Conservation (phyloP, 768 basidiomycete genomes). For the Harrya chromipes region DNA sequence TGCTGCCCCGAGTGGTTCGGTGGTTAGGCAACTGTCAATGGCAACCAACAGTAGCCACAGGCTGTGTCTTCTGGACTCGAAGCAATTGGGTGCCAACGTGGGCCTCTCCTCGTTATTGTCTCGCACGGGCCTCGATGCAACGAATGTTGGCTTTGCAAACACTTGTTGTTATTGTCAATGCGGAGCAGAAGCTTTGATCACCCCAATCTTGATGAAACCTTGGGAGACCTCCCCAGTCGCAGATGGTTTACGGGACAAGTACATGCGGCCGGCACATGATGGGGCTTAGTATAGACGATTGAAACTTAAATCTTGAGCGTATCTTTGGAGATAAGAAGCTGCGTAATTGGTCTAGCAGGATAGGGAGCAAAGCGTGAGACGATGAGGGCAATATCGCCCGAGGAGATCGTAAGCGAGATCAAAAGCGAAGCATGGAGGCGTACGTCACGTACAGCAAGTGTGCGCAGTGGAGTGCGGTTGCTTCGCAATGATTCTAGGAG, state of each 20-base stretch:
- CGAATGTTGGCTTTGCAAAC: slow-evolving; percentile 2
- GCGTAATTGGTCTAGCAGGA: neutral
- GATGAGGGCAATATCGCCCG: slow-evolving; percentile 13
- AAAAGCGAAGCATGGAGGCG: neutral
- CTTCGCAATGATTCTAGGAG: too few species aligned
- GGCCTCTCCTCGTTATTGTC: too few species aligned
- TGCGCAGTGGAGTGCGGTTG: too few species aligned
- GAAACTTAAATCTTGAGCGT: slow-evolving; percentile 17
- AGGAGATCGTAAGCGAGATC: slow-evolving; percentile 19
- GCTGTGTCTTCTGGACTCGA: too few species aligned
- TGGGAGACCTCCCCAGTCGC: slow-evolving; percentile 1
- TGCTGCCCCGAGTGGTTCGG: neutral
- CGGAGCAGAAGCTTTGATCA: neutral
- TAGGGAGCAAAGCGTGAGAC: neutral
- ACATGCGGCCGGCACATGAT: slow-evolving; percentile 12
- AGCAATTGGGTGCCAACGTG: too few species aligned
- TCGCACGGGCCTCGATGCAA: slow-evolving; percentile 7
- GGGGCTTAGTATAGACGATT: neutral
- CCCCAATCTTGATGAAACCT: neutral
- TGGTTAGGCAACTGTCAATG: neutral
- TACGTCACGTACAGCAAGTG: slow-evolving; percentile 17
- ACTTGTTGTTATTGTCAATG: neutral
- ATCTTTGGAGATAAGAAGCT: slow-evolving; percentile 16
- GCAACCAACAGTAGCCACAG: neutral
- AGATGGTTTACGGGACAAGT: slow-evolving; percentile 7